Base-by-base conservation (phyloP, 345 rosid species). In the Leavenworthia alabamica region DNA sequence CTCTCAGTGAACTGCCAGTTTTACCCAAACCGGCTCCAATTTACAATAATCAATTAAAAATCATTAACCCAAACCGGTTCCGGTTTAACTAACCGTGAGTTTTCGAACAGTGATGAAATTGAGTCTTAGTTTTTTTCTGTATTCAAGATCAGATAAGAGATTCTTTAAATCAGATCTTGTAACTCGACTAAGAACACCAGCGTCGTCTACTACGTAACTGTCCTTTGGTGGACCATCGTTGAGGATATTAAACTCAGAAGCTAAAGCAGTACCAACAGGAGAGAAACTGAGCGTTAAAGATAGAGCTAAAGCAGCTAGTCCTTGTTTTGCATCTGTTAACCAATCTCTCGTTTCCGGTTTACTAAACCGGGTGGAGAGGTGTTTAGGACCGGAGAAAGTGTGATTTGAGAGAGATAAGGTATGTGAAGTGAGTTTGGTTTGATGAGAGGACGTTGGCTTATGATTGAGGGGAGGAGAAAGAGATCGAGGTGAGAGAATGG, bases 1-100 rank as follows among this genome's bases (percentile, higher is more conserved):
- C 95, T 82, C 76, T 89, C 96, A 23, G 96, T 89, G 51, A 93
- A n/a, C n/a, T n/a, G n/a, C n/a, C n/a, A n/a, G n/a, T n/a, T n/a
- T n/a, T n/a, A n/a, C 27, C 27, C 27, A 24, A 24, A 24, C 27
- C 5, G 27, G 27, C 5, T 4, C 5, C 27, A 6, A 6, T 24
- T 24, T 24, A 59, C n/a, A n/a, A n/a, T n/a, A n/a, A n/a, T n/a
- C n/a, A n/a, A n/a, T n/a, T n/a, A n/a, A n/a, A n/a, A n/a, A n/a
- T n/a, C n/a, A n/a, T n/a, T n/a, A n/a, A n/a, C 27, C 27, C 27
- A 24, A 24, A 24, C 27, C 5, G 27, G 27, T 24, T 4, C 5
- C 27, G 27, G 27, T 24, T 24, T 24, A 59, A 60, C 95, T 82
- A 75, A 92, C 96, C 17, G 94, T 89, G 48, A 93, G 96, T 77